These are phyloP conservation scores for Penicillium janthinellum DNA, from an alignment of 2,329 filamentous ascomycete species.

Conservation along the genomic window DNA sequence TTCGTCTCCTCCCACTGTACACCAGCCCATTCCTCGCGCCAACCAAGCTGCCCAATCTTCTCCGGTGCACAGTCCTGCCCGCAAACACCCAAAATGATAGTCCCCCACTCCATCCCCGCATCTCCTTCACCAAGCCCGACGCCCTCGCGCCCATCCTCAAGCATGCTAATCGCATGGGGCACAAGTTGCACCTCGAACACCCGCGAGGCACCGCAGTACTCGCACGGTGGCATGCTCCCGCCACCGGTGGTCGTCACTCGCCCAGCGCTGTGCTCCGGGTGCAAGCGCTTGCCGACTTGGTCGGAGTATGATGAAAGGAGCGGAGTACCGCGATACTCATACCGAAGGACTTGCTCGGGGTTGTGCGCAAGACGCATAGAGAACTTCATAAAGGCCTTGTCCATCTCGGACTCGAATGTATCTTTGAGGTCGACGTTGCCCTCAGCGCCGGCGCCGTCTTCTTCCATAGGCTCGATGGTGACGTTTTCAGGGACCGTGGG, in stretches of 20 bases:
- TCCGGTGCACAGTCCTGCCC: conserved; percentile 73
- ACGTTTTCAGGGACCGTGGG: conserved; percentile 53
- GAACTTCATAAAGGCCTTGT: conserved; percentile 77
- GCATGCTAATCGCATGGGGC: conserved; percentile 83
- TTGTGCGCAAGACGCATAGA: conserved; percentile 77
- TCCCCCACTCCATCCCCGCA: conserved; percentile 96
- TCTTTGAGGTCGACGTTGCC: conserved; percentile 59
- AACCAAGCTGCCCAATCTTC: conserved; percentile 66
- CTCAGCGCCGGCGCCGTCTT: conserved; percentile 32
- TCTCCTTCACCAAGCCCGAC: conserved; percentile 62
- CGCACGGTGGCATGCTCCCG: conserved; percentile 69
- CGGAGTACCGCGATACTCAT: conserved; percentile 72
- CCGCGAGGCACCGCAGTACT: conserved; percentile 71
- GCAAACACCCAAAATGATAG: conserved; percentile 84
- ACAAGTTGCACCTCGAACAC: conserved; percentile 92
- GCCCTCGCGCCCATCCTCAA: conserved; percentile 71
- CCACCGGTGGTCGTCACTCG: conserved; percentile 32
- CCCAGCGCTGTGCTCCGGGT: conserved; percentile 26
- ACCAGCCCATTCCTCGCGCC: conserved; percentile 93
- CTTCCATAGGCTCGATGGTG: conserved; percentile 45
- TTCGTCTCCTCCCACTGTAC: conserved; percentile 89
- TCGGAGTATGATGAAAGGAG: conserved; percentile 82
- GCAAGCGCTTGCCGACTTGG: conserved; percentile 67
- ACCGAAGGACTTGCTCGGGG: conserved; percentile 78
- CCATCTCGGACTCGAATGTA: conserved; percentile 73